Conservation (phyloP, 78 protist genomes). For the Dictyostelium discoideum region DNA sequence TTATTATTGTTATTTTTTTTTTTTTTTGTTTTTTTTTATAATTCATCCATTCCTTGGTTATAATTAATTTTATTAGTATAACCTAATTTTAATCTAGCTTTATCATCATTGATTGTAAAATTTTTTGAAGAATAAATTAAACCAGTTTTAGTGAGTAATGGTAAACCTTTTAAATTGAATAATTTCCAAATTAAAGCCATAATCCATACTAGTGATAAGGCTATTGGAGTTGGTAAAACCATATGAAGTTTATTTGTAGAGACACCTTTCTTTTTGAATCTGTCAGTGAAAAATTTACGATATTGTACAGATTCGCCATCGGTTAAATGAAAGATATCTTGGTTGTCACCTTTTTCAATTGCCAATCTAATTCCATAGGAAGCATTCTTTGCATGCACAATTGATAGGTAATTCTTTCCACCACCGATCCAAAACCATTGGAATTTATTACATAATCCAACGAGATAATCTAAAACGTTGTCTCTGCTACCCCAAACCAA, state of each 20-base stretch:
- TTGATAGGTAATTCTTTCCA: constrained; percentile 40
- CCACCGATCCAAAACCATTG: constrained; percentile 78
- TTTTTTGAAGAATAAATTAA: constrained; percentile 37
- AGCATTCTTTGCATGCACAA: constrained; percentile 53
- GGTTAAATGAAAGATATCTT: constrained; percentile 22
- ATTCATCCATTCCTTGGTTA: constrained; percentile 53
- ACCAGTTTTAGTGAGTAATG: constrained; percentile 69
- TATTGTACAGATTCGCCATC: constrained; percentile 53
- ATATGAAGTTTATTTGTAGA: constrained; percentile 19
- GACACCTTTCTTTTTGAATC: constrained; percentile 28
- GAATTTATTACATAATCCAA: neutral
- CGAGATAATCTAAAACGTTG: constrained; percentile 25
- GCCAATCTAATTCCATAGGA: constrained; percentile 30
- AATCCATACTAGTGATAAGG: constrained; percentile 12
- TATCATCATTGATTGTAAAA: constrained; percentile 23
- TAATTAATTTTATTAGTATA: constrained; percentile 4
- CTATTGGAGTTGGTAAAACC: constrained; percentile 43
- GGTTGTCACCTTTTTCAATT: constrained; percentile 16
- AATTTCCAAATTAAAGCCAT: constrained; percentile 49
- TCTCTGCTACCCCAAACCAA: constrained; percentile 58
- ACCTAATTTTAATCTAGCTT: constrained; percentile 32
- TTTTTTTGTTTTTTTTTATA: neutral
- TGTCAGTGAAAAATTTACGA: constrained; percentile 41
- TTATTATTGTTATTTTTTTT: neutral
- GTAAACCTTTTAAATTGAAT: constrained; percentile 38